Evolutionary conservation across 371 early-diverging fungal species (phyloP).

Genomic region (Lichtheimia ornata): DNA sequence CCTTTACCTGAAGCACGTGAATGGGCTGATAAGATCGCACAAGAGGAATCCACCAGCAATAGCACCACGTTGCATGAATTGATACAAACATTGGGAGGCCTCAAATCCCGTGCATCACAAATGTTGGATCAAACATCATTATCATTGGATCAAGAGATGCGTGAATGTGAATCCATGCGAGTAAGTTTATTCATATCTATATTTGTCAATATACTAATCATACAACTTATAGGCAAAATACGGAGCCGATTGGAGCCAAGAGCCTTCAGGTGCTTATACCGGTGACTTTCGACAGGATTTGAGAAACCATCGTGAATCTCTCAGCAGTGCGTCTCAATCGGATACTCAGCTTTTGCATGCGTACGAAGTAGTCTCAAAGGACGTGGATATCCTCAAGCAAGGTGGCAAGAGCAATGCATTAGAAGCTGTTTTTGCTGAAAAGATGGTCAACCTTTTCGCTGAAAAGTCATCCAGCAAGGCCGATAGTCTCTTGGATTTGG

Average conservation of each 20-base stretch:
- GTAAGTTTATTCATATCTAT: slow-evolving; percentile 35
- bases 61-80: slow-evolving; percentile 53
- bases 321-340: slow-evolving; percentile 78
- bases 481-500: slow-evolving; percentile 66
- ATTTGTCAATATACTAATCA: background rate
- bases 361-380: slow-evolving; percentile 53
- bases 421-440: slow-evolving; percentile 61
- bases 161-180: slow-evolving; percentile 77
- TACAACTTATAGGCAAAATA: slow-evolving; percentile 57
- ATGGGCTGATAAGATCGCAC: slow-evolving; percentile 63
- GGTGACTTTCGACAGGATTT: slow-evolving; percentile 77
- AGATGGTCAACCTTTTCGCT: background rate
- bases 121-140: slow-evolving; percentile 65
- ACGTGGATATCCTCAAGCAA: slow-evolving; percentile 58
- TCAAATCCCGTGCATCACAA: slow-evolving; percentile 62
- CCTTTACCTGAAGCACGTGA: slow-evolving; percentile 60
- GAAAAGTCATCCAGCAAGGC: slow-evolving; percentile 17
- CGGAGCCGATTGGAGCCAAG: slow-evolving; percentile 80
- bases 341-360: slow-evolving; percentile 66
- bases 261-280: slow-evolving; percentile 77
- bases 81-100: slow-evolving; percentile 55
- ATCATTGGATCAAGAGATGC: slow-evolving; percentile 82
- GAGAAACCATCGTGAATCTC: slow-evolving; percentile 72
- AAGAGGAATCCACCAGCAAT: slow-evolving; percentile 38
- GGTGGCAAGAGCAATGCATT: slow-evolving; percentile 64